Conservation (phyloP, 2,329 filamentous ascomycete genomes). For the Fusarium sp. region DNA sequence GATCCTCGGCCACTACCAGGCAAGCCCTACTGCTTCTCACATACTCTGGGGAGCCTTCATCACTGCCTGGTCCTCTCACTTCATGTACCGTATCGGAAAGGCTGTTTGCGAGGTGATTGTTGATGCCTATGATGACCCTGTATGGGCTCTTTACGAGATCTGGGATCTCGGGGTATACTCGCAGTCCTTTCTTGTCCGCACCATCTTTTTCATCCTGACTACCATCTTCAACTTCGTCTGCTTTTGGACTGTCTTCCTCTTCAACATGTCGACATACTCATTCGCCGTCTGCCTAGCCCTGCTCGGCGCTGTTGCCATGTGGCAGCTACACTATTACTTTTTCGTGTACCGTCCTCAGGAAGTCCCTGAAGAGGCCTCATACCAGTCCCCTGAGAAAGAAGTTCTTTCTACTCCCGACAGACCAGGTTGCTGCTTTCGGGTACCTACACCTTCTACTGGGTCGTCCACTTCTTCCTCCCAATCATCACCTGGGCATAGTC, state of each 20-base stretch:
- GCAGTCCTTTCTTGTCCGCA: not conserved
- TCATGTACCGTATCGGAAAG: not conserved
- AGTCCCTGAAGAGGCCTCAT: not conserved
- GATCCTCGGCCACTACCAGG: slow-evolving; percentile 16
- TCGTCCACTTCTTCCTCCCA: not conserved
- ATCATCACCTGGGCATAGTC: not conserved
- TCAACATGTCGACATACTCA: slow-evolving; percentile 5
- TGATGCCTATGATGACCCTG: not conserved
- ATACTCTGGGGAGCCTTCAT: slow-evolving; percentile 19
- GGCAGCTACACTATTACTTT: slow-evolving; percentile 5
- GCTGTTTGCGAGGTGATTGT: not conserved
- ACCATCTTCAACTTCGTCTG: not conserved
- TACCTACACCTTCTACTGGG: slow-evolving; percentile 2
- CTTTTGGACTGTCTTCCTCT: not conserved
- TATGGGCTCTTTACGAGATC: not conserved
- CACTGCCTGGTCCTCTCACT: slow-evolving; percentile 17
- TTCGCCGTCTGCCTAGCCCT: not conserved
- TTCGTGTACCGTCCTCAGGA: not conserved
- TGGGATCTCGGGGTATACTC: not conserved
- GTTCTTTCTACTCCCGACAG: not conserved
- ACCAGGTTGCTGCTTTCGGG: not conserved
- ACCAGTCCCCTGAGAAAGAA: not conserved
- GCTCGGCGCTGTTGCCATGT: slow-evolving; percentile 1
- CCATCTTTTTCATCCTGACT: not conserved
- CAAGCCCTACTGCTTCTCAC: not conserved